phyloP scores from a whole-genome alignment of 1,284 basidiomycete genomes.

The Cystobasidium slooffiae region DNA sequence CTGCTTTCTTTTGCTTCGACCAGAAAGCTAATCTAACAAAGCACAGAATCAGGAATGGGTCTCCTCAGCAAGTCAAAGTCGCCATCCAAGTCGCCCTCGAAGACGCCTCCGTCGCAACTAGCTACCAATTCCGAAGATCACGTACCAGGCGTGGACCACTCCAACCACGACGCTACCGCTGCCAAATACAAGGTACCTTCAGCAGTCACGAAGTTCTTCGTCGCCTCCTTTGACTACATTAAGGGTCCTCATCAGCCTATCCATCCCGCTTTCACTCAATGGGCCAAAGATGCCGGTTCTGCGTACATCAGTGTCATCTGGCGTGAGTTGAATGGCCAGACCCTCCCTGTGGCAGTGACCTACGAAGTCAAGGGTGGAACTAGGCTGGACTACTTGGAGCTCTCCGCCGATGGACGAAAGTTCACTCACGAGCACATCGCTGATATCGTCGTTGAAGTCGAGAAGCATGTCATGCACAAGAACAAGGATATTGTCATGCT shows the following conservation, averaged over 20 bases:
- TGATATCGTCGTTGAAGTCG: not conserved
- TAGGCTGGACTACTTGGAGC: not conserved
- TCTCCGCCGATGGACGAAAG: not conserved
- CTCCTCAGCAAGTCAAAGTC: too few species aligned
- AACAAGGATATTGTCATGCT: conserved; percentile 7
- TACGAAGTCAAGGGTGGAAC: conserved; percentile 6
- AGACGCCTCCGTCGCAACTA: too few species aligned
- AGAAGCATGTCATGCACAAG: conserved; percentile 13
- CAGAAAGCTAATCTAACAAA: too few species aligned
- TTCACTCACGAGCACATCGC: conserved; percentile 13
- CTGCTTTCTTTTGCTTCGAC: too few species aligned
- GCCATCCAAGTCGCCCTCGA: too few species aligned
- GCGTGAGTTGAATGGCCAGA: conserved; percentile 1
- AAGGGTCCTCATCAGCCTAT: conserved; percentile 3
- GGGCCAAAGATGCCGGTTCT: conserved; percentile 15
- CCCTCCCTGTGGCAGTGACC: conserved; percentile 1
- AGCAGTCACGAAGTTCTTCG: not conserved
- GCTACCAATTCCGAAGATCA: too few species aligned
- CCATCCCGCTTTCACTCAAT: conserved; percentile 17
- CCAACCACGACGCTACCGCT: conserved; percentile 1
- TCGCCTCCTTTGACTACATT: conserved; percentile 17
- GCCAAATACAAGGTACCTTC: not conserved
- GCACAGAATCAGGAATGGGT: too few species aligned
- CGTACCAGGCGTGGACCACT: not conserved
- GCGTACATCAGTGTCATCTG: conserved; percentile 16